These are phyloP conservation scores for Brassica carinata DNA, from an alignment of 345 rosid genomes.

Conservation along the genomic window DNA sequence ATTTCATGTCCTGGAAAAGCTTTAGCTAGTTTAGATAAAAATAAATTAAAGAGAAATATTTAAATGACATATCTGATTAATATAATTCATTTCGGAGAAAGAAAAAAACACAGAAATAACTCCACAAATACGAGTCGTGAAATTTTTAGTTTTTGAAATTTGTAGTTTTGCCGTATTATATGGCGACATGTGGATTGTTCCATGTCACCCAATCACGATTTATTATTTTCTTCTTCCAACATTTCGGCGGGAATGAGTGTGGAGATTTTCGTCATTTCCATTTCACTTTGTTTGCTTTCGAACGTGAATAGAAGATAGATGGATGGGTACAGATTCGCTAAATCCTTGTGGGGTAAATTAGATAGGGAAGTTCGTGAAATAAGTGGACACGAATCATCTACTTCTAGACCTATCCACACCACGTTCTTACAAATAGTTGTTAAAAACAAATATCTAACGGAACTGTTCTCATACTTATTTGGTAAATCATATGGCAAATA, in stretches of 20 bases:
- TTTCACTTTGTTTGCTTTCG: slow-evolving; percentile 14
- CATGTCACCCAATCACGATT: slow-evolving; percentile 11
- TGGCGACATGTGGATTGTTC: not conserved
- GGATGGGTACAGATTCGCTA: slow-evolving; percentile 15
- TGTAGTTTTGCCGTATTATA: no score
- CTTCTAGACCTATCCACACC: slow-evolving; percentile 16
- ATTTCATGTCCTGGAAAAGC: not conserved
- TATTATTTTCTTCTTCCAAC: slow-evolving; percentile 7
- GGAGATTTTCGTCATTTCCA: slow-evolving; percentile 1
- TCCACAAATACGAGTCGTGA: not conserved
- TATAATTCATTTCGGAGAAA: not conserved
- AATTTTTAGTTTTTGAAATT: no score
- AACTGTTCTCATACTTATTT: not conserved
- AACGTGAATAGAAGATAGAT: slow-evolving; percentile 28
- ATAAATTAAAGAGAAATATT: not conserved
- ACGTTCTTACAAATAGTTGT: not conserved
- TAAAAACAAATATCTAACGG: not conserved
- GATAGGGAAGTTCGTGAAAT: slow-evolving; percentile 24
- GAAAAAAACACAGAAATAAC: not conserved
- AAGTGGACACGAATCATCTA: slow-evolving; percentile 30
- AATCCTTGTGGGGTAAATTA: slow-evolving; percentile 27
- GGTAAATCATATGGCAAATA: not conserved
- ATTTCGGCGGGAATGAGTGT: slow-evolving; percentile 10
- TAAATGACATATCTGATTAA: not conserved
- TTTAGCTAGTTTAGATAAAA: not conserved